Conservation (phyloP, 179 eudicot genomes). For the Vitellaria paradoxa region DNA sequence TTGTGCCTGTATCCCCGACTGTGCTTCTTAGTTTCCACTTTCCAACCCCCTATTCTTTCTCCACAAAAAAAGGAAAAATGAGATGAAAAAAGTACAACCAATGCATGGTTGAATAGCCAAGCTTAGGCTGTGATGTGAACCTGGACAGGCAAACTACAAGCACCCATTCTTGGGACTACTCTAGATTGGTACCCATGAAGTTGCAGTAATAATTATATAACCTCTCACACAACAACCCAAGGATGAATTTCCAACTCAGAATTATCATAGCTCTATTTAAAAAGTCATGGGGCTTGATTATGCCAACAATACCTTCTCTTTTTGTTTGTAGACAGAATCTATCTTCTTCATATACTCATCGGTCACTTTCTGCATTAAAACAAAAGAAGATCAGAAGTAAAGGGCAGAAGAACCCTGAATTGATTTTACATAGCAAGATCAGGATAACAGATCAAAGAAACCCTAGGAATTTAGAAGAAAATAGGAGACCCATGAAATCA, state of each 20-base stretch:
- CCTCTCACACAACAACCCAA: not conserved
- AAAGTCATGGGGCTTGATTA: not conserved
- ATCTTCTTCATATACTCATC: conserved; percentile 92
- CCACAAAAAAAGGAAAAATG: not conserved
- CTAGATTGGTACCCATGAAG: not conserved
- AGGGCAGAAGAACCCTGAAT: not conserved
- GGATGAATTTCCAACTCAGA: not conserved
- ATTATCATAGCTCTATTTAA: not conserved
- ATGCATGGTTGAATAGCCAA: not conserved
- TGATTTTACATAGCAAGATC: not conserved
- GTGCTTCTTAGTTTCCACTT: too few species aligned
- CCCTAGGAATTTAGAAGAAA: not conserved
- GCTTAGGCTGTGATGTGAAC: not conserved
- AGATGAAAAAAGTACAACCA: not conserved
- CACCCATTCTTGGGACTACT: not conserved
- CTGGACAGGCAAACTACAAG: not conserved
- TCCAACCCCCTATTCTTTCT: not conserved
- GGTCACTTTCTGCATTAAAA: conserved; percentile 64
- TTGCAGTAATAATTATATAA: not conserved
- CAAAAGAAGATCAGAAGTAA: not conserved
- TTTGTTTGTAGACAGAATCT: conserved; percentile 76
- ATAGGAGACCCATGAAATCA: not conserved
- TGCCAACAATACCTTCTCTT: conserved; percentile 66
- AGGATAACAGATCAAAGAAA: not conserved
- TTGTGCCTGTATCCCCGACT: too few species aligned